Conservation (phyloP, 2,329 filamentous ascomycete species). For the Penicillium italicum region DNA sequence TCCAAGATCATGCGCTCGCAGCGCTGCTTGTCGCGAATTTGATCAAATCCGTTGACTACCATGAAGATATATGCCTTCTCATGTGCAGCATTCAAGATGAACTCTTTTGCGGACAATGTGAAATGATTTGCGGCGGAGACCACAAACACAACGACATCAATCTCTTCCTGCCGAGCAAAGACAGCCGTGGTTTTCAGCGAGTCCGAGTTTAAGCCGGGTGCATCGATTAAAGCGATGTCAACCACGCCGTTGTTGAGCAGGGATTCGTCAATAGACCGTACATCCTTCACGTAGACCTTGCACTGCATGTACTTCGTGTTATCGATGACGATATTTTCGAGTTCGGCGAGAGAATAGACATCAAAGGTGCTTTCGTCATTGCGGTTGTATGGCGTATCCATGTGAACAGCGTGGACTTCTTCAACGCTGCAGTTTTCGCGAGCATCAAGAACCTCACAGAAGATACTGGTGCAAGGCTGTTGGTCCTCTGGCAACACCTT, state of each 20-base stretch:
- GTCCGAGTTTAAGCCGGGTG: slow-evolving; percentile 90
- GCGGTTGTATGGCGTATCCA: slow-evolving; percentile 72
- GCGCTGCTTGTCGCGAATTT: slow-evolving; percentile 83
- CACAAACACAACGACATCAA: slow-evolving; percentile 97
- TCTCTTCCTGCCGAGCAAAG: slow-evolving; percentile 95
- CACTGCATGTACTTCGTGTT: slow-evolving; percentile 87
- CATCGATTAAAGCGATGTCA: slow-evolving; percentile 95
- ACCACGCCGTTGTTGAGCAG: slow-evolving; percentile 96
- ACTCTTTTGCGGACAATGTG: slow-evolving; percentile 94
- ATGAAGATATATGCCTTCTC: slow-evolving; percentile 99
- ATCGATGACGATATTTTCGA: slow-evolving; percentile 87
- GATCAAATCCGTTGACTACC: slow-evolving; percentile 95
- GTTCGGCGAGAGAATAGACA: slow-evolving; percentile 70
- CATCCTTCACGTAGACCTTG: slow-evolving; percentile 94
- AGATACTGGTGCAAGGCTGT: slow-evolving; percentile 96
- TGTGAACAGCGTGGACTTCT: slow-evolving; percentile 93
- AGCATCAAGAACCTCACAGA: slow-evolving; percentile 93
- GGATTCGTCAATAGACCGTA: slow-evolving; percentile 83
- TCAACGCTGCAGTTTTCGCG: slow-evolving; percentile 87
- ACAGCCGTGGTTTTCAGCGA: slow-evolving; percentile 96
- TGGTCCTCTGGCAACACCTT: slow-evolving; percentile 96
- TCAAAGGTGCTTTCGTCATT: slow-evolving; percentile 94
- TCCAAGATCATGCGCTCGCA: slow-evolving; percentile 92
- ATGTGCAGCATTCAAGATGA: slow-evolving; percentile 89
- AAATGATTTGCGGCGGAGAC: slow-evolving; percentile 98